Evolutionary conservation across 2,329 filamentous ascomycete genomes (phyloP).

Genomic region (Aspergillus clavatus): DNA sequence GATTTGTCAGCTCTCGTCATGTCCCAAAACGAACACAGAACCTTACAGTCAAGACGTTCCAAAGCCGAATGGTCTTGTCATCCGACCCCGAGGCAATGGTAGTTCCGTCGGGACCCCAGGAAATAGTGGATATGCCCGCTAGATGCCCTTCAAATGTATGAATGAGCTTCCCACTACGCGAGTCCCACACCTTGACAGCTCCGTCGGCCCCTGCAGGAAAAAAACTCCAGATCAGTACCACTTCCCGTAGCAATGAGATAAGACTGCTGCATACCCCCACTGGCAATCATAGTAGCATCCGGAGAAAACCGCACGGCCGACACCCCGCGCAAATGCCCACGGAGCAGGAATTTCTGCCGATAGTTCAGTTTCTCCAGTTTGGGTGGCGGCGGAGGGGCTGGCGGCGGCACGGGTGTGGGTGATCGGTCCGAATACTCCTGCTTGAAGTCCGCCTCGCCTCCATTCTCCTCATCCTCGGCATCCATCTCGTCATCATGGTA

Average conservation of each 20-base stretch:
- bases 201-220: conserved; percentile 64
- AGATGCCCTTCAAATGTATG: conserved; percentile 91
- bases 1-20: background rate
- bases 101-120: conserved; percentile 88
- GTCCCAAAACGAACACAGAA: background rate
- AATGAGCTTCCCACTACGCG: conserved; percentile 68
- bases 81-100: conserved; percentile 88
- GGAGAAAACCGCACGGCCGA: conserved; percentile 88
- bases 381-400: conserved; percentile 37
- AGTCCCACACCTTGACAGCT: conserved; percentile 88
- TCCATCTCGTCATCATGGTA: conserved; percentile 4
- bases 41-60: conserved; percentile 61
- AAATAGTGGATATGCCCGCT: conserved; percentile 83
- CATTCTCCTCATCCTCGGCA: background rate
- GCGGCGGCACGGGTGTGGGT: conserved; percentile 35
- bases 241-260: no score
- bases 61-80: conserved; percentile 91
- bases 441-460: conserved; percentile 3
- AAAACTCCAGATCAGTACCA: conserved; percentile 1
- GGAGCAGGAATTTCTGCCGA: conserved; percentile 63
- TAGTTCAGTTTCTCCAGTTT: conserved; percentile 62
- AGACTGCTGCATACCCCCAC: conserved; percentile 55
- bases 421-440: conserved; percentile 27
- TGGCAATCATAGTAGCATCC: conserved; percentile 83
- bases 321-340: conserved; percentile 72